phyloP scores from a whole-genome alignment of 208 protist genomes.

The Trypanosoma melophagium region DNA sequence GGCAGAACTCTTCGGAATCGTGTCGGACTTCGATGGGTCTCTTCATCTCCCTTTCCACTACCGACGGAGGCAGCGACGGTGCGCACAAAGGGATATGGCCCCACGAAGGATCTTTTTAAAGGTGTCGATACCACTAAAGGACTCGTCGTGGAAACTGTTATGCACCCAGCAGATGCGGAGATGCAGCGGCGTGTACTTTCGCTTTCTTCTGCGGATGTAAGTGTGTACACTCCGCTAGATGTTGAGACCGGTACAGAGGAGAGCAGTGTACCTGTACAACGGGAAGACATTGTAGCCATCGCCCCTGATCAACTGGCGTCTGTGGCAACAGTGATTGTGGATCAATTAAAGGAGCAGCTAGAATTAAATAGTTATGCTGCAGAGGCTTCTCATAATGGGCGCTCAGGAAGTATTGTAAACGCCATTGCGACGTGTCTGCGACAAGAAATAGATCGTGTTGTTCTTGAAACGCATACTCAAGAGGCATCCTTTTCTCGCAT shows the following conservation, averaged over 20 bases:
- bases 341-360: constrained; percentile 27
- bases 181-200: constrained; percentile 69
- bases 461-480: constrained; percentile 18
- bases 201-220: constrained; percentile 42
- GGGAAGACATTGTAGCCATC: constrained; percentile 45
- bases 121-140: constrained; percentile 41
- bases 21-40: constrained; percentile 19
- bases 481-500: constrained; percentile 24
- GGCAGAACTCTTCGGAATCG: not conserved
- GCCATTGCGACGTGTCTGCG: constrained; percentile 19
- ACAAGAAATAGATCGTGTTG: constrained; percentile 25
- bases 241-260: not conserved
- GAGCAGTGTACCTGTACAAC: constrained; percentile 14
- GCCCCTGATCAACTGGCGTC: constrained; percentile 59
- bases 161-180: constrained; percentile 69
- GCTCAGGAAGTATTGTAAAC: constrained; percentile 21
- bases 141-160: constrained; percentile 56
- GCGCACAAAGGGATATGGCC: constrained; percentile 71
- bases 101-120: constrained; percentile 63
- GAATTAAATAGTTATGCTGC: constrained; percentile 16
- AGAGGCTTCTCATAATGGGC: constrained; percentile 22
- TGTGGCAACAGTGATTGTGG: constrained; percentile 55
- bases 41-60: constrained; percentile 4
- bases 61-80: constrained; percentile 30
- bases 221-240: constrained; percentile 31